Evolutionary conservation across 2,329 filamentous ascomycete species (phyloP), one percentile per base, ranked within the genome.

Genomic region (Xylaria sp.): DNA sequence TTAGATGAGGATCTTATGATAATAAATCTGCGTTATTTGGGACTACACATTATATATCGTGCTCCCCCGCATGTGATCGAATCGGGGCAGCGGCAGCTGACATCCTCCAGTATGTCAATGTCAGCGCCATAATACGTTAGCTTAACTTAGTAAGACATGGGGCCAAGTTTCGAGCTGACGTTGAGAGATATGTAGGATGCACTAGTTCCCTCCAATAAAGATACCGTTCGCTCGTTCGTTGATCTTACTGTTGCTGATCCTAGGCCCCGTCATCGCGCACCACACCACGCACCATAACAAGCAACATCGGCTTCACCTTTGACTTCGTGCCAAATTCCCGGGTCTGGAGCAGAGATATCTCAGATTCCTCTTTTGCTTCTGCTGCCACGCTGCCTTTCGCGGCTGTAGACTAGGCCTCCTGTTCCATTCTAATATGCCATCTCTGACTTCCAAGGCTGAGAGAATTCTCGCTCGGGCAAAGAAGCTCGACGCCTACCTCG

Each of bases 401-500:
- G 18, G 34, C 37, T 13, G 20, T 37, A 51, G n/a, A 57, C 39
- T 20, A 62, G 34, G 46, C 39, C 25, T 39, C 44, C 20, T 54
- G 18, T 23, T 15, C 51, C 58, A 32, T 48, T 69, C 15, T 51
- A 69, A 66, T 18, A 70, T 70, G 68, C 56, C 61, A 39, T 68
- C 68, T 44, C 46, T 70, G 6, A 70, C 68, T 50, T 65, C 68
- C 41, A 32, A 65, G 20, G 68, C 68, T 15, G 65, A 70, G 57
- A 32, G 51, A n/a, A 64, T 70, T 51, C 56, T 70, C n/a, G 65
- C 65, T 50, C 57, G 52, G 7, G 65, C 68, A 15, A 70, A 70
- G 52, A 65, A 68, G 57, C 51, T 68, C 25, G 68, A 70, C 37
- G 34, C 61, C 55, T 70, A 70, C 25, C 52, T 65, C n/a, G 68